These are phyloP conservation scores for Casuarina cunninghamiana DNA, from an alignment of 306 rosid species.

Conservation along the genomic window DNA sequence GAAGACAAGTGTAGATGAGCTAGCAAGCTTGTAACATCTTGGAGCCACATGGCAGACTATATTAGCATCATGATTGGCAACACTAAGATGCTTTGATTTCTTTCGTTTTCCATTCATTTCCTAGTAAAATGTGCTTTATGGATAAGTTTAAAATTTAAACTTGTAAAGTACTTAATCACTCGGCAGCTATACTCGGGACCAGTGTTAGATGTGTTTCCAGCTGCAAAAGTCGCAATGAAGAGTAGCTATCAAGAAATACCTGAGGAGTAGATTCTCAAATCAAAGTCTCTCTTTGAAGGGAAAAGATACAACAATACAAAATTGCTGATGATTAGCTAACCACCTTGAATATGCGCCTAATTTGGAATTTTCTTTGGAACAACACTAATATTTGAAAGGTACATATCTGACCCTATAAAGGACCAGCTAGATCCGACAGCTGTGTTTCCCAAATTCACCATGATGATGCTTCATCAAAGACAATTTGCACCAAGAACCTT, in stretches of 20 bases:
- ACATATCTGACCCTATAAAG: no score
- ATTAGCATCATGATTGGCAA: constrained; percentile 37
- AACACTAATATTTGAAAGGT: no score
- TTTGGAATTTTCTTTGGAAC: not conserved
- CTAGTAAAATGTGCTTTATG: constrained; percentile 30
- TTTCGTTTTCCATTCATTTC: constrained; percentile 27
- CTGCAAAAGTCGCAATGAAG: constrained; percentile 24
- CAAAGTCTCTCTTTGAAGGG: not conserved
- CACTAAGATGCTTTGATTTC: constrained; percentile 26
- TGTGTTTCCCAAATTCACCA: no score
- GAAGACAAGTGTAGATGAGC: constrained; percentile 46
- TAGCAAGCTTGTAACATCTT: constrained; percentile 28
- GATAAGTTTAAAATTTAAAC: constrained; percentile 39
- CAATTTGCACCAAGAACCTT: no score
- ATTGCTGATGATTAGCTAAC: not conserved
- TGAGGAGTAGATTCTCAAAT: constrained; percentile 24
- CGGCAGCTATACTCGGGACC: constrained; percentile 36
- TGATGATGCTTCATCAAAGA: no score
- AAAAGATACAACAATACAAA: not conserved
- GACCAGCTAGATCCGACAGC: no score
- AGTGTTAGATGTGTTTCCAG: constrained; percentile 27
- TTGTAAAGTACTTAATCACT: constrained; percentile 36
- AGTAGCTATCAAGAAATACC: constrained; percentile 28
- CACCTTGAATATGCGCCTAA: not conserved
- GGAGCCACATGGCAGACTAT: constrained; percentile 36